phyloP scores from a whole-genome alignment of 768 basidiomycete genomes.

The Paxillus involutus region DNA sequence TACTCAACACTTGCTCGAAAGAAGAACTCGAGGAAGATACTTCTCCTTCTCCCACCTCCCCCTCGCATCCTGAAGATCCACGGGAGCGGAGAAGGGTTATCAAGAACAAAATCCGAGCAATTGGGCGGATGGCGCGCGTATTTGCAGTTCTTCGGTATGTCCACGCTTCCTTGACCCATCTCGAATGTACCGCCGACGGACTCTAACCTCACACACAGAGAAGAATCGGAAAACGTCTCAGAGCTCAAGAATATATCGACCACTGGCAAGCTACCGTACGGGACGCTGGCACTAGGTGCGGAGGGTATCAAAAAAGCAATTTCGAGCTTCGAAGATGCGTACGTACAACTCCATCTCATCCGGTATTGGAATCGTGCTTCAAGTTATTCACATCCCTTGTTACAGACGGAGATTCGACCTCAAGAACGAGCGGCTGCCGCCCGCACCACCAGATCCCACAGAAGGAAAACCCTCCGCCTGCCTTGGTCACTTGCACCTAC shows the following conservation, averaged over 20 bases:
- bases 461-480: slow-evolving; percentile 3
- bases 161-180: too few relatives aligned
- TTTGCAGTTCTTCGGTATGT: slow-evolving; percentile 65
- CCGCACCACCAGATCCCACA: slow-evolving; percentile 23
- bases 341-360: slow-evolving; percentile 24
- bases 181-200: neutral
- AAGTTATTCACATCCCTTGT: neutral
- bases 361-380: neutral
- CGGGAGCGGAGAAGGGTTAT: slow-evolving; percentile 53
- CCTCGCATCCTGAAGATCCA: slow-evolving; percentile 26
- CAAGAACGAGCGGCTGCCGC: slow-evolving; percentile 29
- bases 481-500: slow-evolving; percentile 4
- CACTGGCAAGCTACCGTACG: slow-evolving; percentile 48
- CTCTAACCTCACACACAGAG: slow-evolving; percentile 10
- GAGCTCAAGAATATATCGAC: slow-evolving; percentile 68
- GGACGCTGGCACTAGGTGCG: slow-evolving; percentile 57
- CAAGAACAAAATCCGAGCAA: slow-evolving; percentile 72
- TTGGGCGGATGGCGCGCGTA: slow-evolving; percentile 67
- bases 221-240: slow-evolving; percentile 74
- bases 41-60: slow-evolving; percentile 28
- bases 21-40: slow-evolving; percentile 88
- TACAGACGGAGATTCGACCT: slow-evolving; percentile 26
- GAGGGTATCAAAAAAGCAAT: slow-evolving; percentile 77
- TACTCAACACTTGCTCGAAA: slow-evolving; percentile 92
- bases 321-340: slow-evolving; percentile 67